Base-by-base conservation (phyloP, 2,329 filamentous ascomycete species). In the Hortaea werneckii region DNA sequence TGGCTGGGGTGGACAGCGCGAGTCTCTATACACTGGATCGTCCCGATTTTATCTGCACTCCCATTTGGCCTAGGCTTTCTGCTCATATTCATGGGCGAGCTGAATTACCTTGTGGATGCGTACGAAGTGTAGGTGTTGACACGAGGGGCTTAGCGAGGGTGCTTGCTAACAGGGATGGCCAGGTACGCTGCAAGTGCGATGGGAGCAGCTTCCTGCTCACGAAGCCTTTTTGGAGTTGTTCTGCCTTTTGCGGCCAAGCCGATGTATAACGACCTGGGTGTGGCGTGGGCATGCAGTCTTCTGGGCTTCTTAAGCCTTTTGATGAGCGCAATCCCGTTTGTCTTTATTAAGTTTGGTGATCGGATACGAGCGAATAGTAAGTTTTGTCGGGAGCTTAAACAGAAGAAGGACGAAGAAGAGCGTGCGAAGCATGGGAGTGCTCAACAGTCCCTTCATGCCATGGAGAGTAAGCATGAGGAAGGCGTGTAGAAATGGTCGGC, bases 181-280 rank as follows among this genome's bases (percentile, higher is more conserved):
- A 35, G 32, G n/a, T 35, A 85, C 61, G 83, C 84, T 27, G 85
- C 85, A 40, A 81, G 76, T 47, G 87, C 87, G 4, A 73, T 95
- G 64, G 87, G 88, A 9, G 32, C 32, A n/a, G 32, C 32, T 35
- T 35, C 32, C n/a, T 86, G 92, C 62, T 77, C 84, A 47, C 77
- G 89, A 44, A 87, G 82, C 52, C 72, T 75, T 13, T 92, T 94
- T 69, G 88, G 83, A 49, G 87, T 86, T 0, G 61, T 69, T 2
- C 44, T 73, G 20, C 71, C 71, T 6, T 73, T 73, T 52, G 70
- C 68, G 0, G 66, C 69, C 28, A 59, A 57, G 41, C 68, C 71
- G 0, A 67, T 89, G 80, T 90, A 87, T 59, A 62, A 76, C 6
- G 73, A 67, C 27, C 70, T 89, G 26, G 85, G 84, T 11, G 77